These are phyloP conservation scores for Hyaloscypha hepaticicola DNA, from an alignment of 495 filamentous ascomycete species.

Conservation along the genomic window DNA sequence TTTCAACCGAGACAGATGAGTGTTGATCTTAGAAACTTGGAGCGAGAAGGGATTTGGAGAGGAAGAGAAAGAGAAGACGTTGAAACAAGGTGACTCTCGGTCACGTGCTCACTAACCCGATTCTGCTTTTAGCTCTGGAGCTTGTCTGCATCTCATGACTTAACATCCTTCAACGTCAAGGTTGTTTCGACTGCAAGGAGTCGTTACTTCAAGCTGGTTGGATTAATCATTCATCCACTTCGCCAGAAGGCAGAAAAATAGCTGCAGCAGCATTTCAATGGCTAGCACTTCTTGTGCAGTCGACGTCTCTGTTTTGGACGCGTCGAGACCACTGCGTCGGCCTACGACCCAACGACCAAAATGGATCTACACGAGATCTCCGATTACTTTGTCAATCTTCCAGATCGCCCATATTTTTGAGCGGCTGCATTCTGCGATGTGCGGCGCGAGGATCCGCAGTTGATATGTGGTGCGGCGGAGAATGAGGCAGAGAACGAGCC, in stretches of 20 bases:
- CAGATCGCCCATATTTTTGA: not conserved
- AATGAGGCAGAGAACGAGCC: not conserved
- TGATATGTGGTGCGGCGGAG: not conserved
- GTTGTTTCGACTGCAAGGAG: not conserved
- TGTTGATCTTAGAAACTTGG: no score
- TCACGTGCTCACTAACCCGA: not conserved
- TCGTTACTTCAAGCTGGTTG: no score
- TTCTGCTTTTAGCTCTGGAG: not conserved
- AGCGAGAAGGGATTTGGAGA: not conserved
- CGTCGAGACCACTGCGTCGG: not conserved
- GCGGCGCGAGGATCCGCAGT: not conserved
- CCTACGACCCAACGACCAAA: not conserved
- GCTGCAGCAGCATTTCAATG: not conserved
- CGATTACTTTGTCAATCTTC: not conserved
- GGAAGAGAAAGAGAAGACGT: not conserved
- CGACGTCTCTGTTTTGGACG: no score
- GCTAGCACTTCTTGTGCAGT: not conserved
- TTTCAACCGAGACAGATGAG: no score
- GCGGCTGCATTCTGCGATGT: not conserved
- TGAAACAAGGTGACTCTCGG: not conserved
- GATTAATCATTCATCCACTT: not conserved
- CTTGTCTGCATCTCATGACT: not conserved
- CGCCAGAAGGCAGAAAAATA: not conserved
- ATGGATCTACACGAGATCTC: not conserved
- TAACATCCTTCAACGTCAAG: not conserved